A percentile compares a stretch with the other conserved stretches of the same genome.
Conservation (phyloP, 257 asterid species). For the Solanum dulcamara region DNA sequence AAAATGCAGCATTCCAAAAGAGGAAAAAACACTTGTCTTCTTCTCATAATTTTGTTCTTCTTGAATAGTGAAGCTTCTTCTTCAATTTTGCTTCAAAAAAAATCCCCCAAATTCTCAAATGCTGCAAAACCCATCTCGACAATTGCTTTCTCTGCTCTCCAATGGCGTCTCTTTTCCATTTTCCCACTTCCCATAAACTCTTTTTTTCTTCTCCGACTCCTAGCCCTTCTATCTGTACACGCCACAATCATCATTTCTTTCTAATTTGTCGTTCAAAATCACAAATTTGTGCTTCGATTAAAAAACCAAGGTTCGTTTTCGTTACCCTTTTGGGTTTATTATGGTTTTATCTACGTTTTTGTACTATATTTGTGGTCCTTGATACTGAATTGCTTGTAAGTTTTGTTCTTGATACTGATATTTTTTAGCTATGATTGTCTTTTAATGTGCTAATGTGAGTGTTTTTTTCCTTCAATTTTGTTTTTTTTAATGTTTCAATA, state of each 20-base stretch:
- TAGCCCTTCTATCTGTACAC: neutral
- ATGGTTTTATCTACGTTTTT: neutral
- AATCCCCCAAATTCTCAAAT: conserved; percentile 7
- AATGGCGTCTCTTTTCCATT: conserved; percentile 34
- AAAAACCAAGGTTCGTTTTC: conserved; percentile 41
- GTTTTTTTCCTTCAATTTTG: neutral
- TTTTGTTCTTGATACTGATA: neutral
- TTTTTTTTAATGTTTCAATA: neutral
- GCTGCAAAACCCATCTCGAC: conserved; percentile 19
- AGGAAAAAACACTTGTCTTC: neutral
- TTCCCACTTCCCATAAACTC: conserved; percentile 23
- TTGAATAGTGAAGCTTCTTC: neutral
- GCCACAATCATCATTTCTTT: conserved; percentile 6
- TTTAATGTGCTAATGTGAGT: neutral
- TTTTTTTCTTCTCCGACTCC: conserved; percentile 1
- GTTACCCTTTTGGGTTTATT: neutral
- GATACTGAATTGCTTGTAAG: neutral
- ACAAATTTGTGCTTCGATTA: conserved; percentile 19
- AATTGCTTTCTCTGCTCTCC: neutral
- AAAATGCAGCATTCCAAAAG: neutral
- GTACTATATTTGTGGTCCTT: neutral
- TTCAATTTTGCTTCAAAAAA: neutral
- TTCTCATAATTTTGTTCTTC: neutral
- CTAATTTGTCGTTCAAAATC: conserved; percentile 1
- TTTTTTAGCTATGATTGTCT: neutral